Evolutionary conservation across 805 yeast species (phyloP).

Genomic region (Jamesozyma rosinii): DNA sequence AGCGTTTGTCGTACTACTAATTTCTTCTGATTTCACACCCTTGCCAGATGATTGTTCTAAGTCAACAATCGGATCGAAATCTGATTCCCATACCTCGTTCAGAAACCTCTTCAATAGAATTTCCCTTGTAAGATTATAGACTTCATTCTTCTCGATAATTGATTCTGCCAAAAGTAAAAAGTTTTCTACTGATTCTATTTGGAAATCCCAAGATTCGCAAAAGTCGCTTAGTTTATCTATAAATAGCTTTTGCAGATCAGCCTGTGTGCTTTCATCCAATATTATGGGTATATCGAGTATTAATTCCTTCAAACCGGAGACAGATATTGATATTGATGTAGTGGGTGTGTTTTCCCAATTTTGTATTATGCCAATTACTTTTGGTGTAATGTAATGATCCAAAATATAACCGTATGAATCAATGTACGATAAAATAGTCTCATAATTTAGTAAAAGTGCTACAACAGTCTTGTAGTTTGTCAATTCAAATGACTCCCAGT

Average conservation of each 20-base stretch:
- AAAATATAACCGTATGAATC: slow-evolving; percentile 22
- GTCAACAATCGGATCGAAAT: slow-evolving; percentile 20
- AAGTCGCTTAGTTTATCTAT: slow-evolving; percentile 9
- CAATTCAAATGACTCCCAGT: slow-evolving; percentile 10
- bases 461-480: slow-evolving; percentile 4
- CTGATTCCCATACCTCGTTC: slow-evolving; percentile 18
- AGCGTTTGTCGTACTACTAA: slow-evolving; percentile 7
- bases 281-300: slow-evolving; percentile 14
- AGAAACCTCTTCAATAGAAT: slow-evolving; percentile 9
- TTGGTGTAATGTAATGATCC: slow-evolving; percentile 31
- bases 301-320: slow-evolving; percentile 3
- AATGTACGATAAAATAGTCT: slow-evolving; percentile 15
- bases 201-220: slow-evolving; percentile 17
- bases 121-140: slow-evolving; percentile 4
- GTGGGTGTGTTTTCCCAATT: slow-evolving; percentile 28
- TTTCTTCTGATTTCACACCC: slow-evolving; percentile 4
- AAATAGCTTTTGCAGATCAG: slow-evolving; percentile 4
- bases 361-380: slow-evolving; percentile 28
- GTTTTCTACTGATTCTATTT: not conserved
- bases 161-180: slow-evolving; percentile 7
- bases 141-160: slow-evolving; percentile 9
- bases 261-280: not conserved
- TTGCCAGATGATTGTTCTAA: slow-evolving; percentile 10
- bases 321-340: not conserved
- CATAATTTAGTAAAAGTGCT: slow-evolving; percentile 14